Conservation (phyloP, 192 early-diverging fungal genomes). For the Backusella mclennaniae region DNA sequence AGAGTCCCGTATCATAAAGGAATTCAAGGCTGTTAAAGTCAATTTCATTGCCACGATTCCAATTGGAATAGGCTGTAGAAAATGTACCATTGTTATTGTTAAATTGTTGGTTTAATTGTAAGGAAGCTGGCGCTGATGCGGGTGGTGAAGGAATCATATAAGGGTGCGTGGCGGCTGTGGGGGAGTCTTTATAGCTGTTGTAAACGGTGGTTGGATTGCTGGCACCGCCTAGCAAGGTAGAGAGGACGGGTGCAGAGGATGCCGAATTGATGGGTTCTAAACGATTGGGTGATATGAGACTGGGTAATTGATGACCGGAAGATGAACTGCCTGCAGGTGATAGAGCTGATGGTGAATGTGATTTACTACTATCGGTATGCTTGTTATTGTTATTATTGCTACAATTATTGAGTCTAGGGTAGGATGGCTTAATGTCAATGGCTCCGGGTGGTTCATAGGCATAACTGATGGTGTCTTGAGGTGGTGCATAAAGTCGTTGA, state of each 20-base stretch:
- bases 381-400: not conserved
- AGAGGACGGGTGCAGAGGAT: not conserved
- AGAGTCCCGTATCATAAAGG: slow-evolving; percentile 24
- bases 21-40: slow-evolving; percentile 34
- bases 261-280: not conserved
- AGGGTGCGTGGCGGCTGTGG: not conserved
- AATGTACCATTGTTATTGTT: not conserved
- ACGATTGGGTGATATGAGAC: not conserved
- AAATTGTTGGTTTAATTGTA: not conserved
- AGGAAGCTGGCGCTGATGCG: not conserved
- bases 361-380: not conserved
- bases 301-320: not conserved
- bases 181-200: not conserved
- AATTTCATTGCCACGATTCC: not conserved
- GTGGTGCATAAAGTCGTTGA: slow-evolving; percentile 17
- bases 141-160: slow-evolving; percentile 7
- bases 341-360: not conserved
- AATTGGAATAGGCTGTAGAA: not conserved
- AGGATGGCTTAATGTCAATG: not conserved
- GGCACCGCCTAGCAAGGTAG: not conserved
- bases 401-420: not conserved
- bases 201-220: not conserved
- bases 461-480: not conserved
- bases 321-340: not conserved
- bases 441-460: slow-evolving; percentile 1